Evolutionary conservation across 1,284 basidiomycete genomes (phyloP).

Genomic region (Golubevia sp.): DNA sequence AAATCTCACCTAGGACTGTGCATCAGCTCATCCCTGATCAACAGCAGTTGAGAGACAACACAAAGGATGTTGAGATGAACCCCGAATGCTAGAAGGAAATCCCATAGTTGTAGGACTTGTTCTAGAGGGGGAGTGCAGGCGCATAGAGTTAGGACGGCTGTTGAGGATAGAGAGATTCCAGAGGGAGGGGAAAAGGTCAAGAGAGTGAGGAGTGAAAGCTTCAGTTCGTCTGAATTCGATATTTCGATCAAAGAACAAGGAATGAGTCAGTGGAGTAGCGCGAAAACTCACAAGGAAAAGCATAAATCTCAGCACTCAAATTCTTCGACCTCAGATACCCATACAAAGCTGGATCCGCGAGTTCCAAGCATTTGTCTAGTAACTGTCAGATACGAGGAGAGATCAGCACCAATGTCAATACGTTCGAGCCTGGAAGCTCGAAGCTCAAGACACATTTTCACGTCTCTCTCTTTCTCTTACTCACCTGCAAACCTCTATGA

Average conservation of each 20-base stretch:
- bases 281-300: conserved; percentile 86
- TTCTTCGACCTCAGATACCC: conserved; percentile 82
- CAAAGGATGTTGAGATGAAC: conserved; percentile 94
- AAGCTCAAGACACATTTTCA: neutral
- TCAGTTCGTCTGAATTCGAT: neutral
- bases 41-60: conserved; percentile 88
- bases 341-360: conserved; percentile 84
- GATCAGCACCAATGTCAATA: neutral
- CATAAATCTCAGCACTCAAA: conserved; percentile 95
- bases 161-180: neutral
- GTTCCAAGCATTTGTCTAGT: conserved; percentile 84
- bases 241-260: neutral
- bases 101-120: conserved; percentile 92
- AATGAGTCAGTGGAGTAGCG: neutral
- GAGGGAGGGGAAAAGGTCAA: conserved; percentile 2
- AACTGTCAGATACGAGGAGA: conserved; percentile 67
- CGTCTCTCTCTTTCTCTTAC: no score
- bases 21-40: conserved; percentile 89
- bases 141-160: conserved; percentile 90
- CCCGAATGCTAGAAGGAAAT: conserved; percentile 93
- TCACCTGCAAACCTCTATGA: conserved; percentile 85
- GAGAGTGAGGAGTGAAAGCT: neutral
- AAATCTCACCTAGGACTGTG: conserved; percentile 73
- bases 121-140: conserved; percentile 94
- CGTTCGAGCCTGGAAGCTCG: neutral